Percentiles rank a stretch among this genome's conserved stretches.
These are phyloP conservation scores for Aspergillus puulaauensis DNA, from an alignment of 2,329 filamentous ascomycete species.

Conservation along the genomic window DNA sequence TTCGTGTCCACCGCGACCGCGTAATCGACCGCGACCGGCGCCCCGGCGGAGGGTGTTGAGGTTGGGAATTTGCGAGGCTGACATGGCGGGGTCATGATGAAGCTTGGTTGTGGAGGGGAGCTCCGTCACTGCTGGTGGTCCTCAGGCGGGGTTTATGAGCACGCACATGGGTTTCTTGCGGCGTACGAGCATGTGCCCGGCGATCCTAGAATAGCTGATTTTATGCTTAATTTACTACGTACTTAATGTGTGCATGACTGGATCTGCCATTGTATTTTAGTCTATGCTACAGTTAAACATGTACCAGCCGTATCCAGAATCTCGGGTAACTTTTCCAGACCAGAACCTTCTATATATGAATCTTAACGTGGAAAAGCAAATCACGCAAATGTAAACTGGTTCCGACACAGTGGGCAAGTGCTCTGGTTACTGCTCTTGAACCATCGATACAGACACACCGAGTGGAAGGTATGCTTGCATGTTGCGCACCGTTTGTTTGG, in stretches of 20 bases:
- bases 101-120: constrained; percentile 16
- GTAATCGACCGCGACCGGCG: constrained; percentile 49
- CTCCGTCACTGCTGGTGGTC: neutral
- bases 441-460: constrained; percentile 90
- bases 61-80: constrained; percentile 75
- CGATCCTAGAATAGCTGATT: neutral
- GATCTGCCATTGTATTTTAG: neutral
- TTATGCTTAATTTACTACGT: neutral
- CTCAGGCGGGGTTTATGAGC: neutral
- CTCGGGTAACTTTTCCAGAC: neutral
- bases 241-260: neutral
- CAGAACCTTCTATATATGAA: neutral
- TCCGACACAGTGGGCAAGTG: constrained; percentile 89
- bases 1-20: constrained; percentile 41
- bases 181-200: no score
- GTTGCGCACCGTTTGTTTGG: constrained; percentile 90
- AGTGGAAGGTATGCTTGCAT: constrained; percentile 93
- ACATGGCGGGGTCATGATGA: constrained; percentile 52
- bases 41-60: constrained; percentile 60
- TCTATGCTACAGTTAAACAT: neutral
- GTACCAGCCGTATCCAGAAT: neutral
- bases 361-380: neutral
- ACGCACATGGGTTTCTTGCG: neutral
- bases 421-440: constrained; percentile 91
- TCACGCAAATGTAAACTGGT: constrained; percentile 62